Evolutionary conservation across 352 stramenopile genomes (phyloP), one percentile per base, ranked within the genome.

Genomic region (Thalassiosira hispida): DNA sequence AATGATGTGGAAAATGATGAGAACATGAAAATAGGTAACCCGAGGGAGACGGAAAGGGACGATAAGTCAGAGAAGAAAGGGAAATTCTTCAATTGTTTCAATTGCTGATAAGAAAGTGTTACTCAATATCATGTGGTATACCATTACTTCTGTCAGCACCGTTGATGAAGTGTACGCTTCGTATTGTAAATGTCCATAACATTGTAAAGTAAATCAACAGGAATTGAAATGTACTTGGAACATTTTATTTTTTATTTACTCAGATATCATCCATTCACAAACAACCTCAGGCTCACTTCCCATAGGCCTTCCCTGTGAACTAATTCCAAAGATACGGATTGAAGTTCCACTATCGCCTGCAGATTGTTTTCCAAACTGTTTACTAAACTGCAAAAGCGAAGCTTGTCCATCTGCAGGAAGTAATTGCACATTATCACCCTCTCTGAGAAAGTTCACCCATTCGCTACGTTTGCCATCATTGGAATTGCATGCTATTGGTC

Each of bases 391-490:
- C 14, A 79, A 18, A 49, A 85, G 31, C 11, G 64, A 27, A 57
- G 68, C 11, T 52, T 82, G 49, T 22, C 51, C 59, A 67, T 75
- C 44, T 27, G 14, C 38, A 5, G 86, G 86, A 9, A 91, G 49
- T 22, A 92, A 69, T 70, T 92, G 84, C 18, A 92, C 81, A 9
- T 70, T 88, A 81, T 92, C 86, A 0, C 69, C 74, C 8, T 53
- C 56, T 52, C 69, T 71, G 16, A 92, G 60, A 78, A 91, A 92
- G 57, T 90, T 86, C 2, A 80, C 81, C 86, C 86, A 92, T 80
- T 92, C 86, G 33, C 61, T 83, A 27, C 84, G 42, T 73, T 92
- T 92, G 9, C 86, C 86, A 77, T 92, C 84, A 67, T 92, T 92
- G 1, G 81, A 89, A 80, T 92, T 92, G 47, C 66, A 90, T 46